These are phyloP conservation scores for Oryza brachyantha DNA, from an alignment of 176 grass and related monocot species.

Conservation along the genomic window DNA sequence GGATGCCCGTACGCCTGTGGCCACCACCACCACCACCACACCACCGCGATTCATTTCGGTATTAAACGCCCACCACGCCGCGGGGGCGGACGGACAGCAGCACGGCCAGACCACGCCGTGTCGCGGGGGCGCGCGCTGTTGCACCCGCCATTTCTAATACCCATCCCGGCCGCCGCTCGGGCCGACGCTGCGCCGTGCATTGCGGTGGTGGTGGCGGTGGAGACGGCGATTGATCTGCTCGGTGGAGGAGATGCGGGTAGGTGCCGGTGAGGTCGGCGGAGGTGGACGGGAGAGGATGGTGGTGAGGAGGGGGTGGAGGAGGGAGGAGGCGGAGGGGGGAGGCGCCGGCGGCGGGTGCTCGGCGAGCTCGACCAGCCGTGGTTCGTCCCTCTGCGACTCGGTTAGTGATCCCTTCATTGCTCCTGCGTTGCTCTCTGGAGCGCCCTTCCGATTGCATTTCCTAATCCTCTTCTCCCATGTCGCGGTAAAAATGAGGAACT, in stretches of 20 bases:
- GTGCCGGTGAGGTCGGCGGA: neutral
- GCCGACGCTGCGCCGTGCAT: too few relatives aligned
- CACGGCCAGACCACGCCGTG: neutral
- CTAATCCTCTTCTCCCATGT: neutral
- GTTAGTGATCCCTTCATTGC: constrained; percentile 15
- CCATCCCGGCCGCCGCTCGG: constrained; percentile 15
- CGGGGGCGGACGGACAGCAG: too few relatives aligned
- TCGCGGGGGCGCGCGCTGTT: neutral
- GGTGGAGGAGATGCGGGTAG: constrained; percentile 18
- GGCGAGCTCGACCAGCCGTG: constrained; percentile 24
- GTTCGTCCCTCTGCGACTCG: constrained; percentile 34
- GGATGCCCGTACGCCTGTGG: constrained; percentile 32
- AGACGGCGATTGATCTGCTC: too few relatives aligned
- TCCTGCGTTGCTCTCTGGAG: constrained; percentile 3
- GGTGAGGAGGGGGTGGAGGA: neutral
- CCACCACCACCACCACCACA: neutral
- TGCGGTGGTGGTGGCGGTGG: too few relatives aligned
- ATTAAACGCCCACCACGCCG: too few relatives aligned
- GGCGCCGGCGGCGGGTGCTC: constrained; percentile 12
- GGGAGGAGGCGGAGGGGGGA: neutral
- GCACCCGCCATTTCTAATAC: constrained; percentile 52
- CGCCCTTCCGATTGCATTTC: neutral
- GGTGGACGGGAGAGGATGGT: neutral
- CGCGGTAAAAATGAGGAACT: neutral
- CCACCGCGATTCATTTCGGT: constrained; percentile 34